phyloP scores from a whole-genome alignment of 2,329 filamentous ascomycete genomes.

The Setomelanomma holmii region DNA sequence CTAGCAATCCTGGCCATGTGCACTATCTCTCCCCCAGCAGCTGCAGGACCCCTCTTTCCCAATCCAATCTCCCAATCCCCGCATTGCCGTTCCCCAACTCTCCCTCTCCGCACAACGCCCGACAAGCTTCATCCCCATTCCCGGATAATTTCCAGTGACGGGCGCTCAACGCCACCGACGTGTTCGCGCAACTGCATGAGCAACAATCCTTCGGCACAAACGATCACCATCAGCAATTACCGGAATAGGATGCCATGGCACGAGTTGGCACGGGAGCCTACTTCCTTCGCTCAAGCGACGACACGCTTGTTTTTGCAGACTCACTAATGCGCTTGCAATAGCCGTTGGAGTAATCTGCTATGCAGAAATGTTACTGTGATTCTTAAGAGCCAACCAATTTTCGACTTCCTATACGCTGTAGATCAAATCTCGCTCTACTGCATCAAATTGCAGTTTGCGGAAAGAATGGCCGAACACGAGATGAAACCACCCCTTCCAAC shows the following conservation, averaged over 20 bases:
- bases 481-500: constrained; percentile 4
- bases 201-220: no score
- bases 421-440: not conserved
- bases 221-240: not conserved
- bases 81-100: not conserved
- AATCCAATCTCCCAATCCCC: not conserved
- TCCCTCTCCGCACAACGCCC: not conserved
- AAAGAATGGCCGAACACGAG: not conserved
- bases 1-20: not conserved
- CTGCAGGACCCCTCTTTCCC: not conserved
- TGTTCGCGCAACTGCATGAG: not conserved
- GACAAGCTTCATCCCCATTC: not conserved
- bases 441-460: not conserved
- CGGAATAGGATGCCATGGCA: not conserved
- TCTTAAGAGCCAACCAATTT: not conserved
- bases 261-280: not conserved
- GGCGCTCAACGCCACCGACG: constrained; percentile 1
- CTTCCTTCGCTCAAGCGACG: not conserved
- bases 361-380: not conserved
- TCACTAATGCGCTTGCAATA: not conserved
- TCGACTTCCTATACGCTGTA: not conserved
- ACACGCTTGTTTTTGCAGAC: not conserved
- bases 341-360: not conserved
- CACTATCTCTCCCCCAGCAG: not conserved
- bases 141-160: not conserved